Evolutionary conservation across 768 basidiomycete species (phyloP).

Genomic region (Podaxis mareebaensis): DNA sequence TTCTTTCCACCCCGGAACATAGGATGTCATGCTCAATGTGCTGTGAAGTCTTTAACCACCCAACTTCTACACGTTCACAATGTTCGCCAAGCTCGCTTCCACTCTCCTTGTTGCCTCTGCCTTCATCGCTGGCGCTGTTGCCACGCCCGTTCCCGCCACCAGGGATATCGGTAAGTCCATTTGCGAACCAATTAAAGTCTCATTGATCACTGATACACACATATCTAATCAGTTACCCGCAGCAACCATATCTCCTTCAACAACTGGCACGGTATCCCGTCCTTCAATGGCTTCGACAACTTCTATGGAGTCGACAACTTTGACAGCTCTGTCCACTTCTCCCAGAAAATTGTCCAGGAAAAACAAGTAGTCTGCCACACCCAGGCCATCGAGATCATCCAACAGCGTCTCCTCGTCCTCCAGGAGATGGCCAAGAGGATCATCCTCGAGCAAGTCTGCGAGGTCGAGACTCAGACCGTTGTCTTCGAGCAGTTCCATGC

Average conservation of each 20-base stretch:
- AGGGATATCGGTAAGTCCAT: constrained; percentile 2
- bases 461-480: constrained; percentile 37
- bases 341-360: constrained; percentile 34
- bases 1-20: neutral
- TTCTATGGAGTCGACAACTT: constrained; percentile 40
- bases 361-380: constrained; percentile 32
- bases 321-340: constrained; percentile 30
- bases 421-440: constrained; percentile 39
- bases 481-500: constrained; percentile 36
- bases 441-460: constrained; percentile 34
- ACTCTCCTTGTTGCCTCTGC: constrained; percentile 21
- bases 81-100: constrained; percentile 24
- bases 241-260: constrained; percentile 29
- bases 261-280: constrained; percentile 34
- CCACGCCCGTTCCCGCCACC: constrained; percentile 18
- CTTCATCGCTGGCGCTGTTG: constrained; percentile 20
- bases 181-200: neutral
- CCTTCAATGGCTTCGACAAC: constrained; percentile 34
- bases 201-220: neutral
- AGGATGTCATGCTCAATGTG: neutral
- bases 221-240: constrained; percentile 7
- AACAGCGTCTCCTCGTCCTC: constrained; percentile 43
- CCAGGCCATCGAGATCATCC: constrained; percentile 31
- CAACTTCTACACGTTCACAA: constrained; percentile 19
- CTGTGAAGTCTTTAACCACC: neutral